Base-by-base conservation (phyloP, 2,329 filamentous ascomycete genomes). In the Ascochyta clinopodiicola region DNA sequence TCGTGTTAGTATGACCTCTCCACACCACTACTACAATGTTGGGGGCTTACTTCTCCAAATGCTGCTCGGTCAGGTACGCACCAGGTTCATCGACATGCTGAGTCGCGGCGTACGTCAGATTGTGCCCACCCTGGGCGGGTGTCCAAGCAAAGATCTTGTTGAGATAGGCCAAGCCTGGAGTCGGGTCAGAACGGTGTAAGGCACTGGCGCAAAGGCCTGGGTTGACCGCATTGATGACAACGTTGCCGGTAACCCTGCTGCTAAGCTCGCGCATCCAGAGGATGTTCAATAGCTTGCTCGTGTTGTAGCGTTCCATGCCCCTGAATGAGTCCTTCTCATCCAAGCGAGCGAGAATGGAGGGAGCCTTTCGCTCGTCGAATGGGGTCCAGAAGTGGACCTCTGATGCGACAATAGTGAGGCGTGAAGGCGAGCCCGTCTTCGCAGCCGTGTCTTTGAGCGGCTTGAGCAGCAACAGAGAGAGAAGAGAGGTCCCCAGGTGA, bases 391-490 rank as follows among this genome's bases (percentile, higher is more conserved):
- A 61, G 38, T 63, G 60, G 3, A 47, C 56, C 35, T 78, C 73
- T 59, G 78, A 81, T 2, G 79, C 79, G 3, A 81, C 72, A 31
- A 82, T 74, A 0, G 75, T 77, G 8, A 83, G 67, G 58, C 81
- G 77, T 0, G 77, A 69, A 2, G 74, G 69, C 0, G 66, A 62
- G 5, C 54, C 63, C 31, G 50, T 56, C 3, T 46, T 44, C 4
- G 68, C 64, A 17, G 76, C 73, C 39, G 74, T 75, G 6, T 62
- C 67, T 22, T 71, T 68, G 12, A 84, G 64, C 47, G 80, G 79
- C 0, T 80, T 81, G 1, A 84, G 50, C 4, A 65, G 47, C 46
- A 19, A 64, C 34, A 44, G 53, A 51, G n/a, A 65, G 29, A 31
- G 60, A 45, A 13, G 56, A 37, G 6, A 31, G n/a, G 63, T 68